Base-by-base conservation (phyloP, 164 flowering plant species). In the Annona cherimola region DNA sequence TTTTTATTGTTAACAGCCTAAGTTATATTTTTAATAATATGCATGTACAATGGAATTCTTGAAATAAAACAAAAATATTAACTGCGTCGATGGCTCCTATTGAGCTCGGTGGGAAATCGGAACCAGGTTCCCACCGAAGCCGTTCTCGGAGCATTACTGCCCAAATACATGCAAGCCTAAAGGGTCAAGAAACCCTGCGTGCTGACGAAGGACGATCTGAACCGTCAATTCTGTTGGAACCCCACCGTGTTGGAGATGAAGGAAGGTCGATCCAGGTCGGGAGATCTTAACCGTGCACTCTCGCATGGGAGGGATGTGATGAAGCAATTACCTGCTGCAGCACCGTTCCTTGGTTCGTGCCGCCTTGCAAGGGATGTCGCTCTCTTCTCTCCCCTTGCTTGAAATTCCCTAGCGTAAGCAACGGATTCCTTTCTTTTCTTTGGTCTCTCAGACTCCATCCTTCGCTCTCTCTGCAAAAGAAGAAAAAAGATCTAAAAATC, bases 311-410 rank as follows among this genome's bases (percentile, higher is more conserved):
- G 19, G 63, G 63, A 18, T 4, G 5, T 18, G 26, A 12, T 11
- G 63, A 18, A 4, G 63, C 5, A 6, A n/a, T 20, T 4, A 6
- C 59, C 8, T 7, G 63, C 19, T 61, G 0, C 20, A 61, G 72
- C 16, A 14, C 18, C 16, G 55, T 54, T 78, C 80, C 78, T 71
- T 70, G 45, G 74, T 72, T 70, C 74, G 76, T 79, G 84, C 80
- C 81, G 86, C 81, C 66, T 74, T 79, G 86, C 76, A 73, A 79
- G 81, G 76, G 66, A 75, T 82, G 83, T 81, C 75, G 72, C 81
- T 74, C 80, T 74, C 76, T 77, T 82, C 73, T 68, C 67, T 74
- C 77, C 76, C 69, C 69, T 55, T 59, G 70, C 72, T 77, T 75
- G 75, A 72, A 76, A 45, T 76, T 80, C 78, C 73, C 73, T 8